These are phyloP conservation scores for Xanthoconium purpureum DNA, from an alignment of 768 basidiomycete species.

Conservation along the genomic window DNA sequence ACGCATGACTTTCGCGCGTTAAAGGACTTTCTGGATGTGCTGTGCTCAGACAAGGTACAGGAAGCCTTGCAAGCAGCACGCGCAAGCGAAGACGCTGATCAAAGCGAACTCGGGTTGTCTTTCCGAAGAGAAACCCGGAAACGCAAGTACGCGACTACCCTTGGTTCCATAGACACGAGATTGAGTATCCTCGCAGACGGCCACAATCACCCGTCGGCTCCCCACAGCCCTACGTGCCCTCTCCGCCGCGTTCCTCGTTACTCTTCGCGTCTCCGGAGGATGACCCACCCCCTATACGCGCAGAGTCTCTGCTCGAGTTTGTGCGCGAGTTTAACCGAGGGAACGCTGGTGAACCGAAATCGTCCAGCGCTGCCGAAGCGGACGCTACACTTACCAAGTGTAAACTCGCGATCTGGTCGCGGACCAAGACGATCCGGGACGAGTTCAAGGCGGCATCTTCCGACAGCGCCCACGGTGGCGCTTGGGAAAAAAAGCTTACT, in stretches of 20 bases:
- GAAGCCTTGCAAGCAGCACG: slow-evolving; percentile 53
- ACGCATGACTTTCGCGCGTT: slow-evolving; percentile 46
- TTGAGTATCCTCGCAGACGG: slow-evolving; percentile 34
- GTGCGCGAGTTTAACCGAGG: slow-evolving; percentile 55
- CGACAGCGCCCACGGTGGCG: background rate
- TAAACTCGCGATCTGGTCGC: slow-evolving; percentile 56
- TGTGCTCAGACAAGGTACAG: slow-evolving; percentile 54
- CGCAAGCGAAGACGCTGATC: slow-evolving; percentile 54
- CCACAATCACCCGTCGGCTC: slow-evolving; percentile 54
- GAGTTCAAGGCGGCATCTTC: background rate
- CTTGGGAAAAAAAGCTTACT: slow-evolving; percentile 14
- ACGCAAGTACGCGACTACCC: slow-evolving; percentile 45
- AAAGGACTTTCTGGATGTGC: slow-evolving; percentile 43
- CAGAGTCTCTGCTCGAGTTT: slow-evolving; percentile 49
- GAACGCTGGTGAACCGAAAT: slow-evolving; percentile 12
- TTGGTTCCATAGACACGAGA: background rate
- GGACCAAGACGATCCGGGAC: slow-evolving; percentile 21
- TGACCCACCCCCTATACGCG: slow-evolving; percentile 37
- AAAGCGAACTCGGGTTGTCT: slow-evolving; percentile 44
- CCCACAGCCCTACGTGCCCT: slow-evolving; percentile 53
- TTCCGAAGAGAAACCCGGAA: slow-evolving; percentile 51
- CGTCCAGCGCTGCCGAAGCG: background rate
- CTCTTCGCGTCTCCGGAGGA: slow-evolving; percentile 44
- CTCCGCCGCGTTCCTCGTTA: slow-evolving; percentile 35
- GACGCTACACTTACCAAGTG: slow-evolving; percentile 15